Percentiles rank a stretch among this genome's conserved stretches.
phyloP scores from a whole-genome alignment of 495 filamentous ascomycete species.

The Tuber brumale region DNA sequence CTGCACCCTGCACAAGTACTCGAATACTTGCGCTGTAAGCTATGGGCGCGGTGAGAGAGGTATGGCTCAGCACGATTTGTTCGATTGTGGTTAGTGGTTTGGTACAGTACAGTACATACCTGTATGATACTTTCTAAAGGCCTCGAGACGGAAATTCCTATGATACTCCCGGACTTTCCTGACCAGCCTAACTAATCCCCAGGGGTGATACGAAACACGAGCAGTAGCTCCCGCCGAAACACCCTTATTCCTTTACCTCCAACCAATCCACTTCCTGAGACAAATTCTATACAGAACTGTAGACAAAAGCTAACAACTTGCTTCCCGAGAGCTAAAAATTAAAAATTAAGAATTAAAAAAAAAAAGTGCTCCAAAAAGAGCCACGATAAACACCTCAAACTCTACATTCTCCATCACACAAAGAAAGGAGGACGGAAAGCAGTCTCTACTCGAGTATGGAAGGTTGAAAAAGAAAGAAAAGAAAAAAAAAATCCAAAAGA shows the following conservation, averaged over 20 bases:
- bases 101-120: not conserved
- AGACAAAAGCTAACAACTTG: not conserved
- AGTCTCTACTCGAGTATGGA: not conserved
- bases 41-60: not conserved
- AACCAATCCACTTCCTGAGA: not conserved
- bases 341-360: no score
- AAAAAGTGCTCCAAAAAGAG: not conserved
- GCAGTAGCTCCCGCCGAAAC: not conserved
- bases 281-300: not conserved
- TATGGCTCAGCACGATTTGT: not conserved
- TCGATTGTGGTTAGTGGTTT: not conserved
- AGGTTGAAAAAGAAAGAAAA: not conserved
- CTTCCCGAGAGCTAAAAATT: not conserved
- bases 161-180: not conserved
- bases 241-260: not conserved
- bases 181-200: not conserved
- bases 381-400: not conserved
- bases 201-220: not conserved
- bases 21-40: not conserved
- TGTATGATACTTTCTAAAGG: not conserved
- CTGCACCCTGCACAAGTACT: not conserved
- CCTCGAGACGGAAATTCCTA: not conserved
- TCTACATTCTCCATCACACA: not conserved
- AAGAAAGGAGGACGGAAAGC: not conserved
- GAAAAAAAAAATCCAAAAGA: not conserved